phyloP scores from a whole-genome alignment of 1,284 basidiomycete genomes.

The Malassezia vespertilionis region DNA sequence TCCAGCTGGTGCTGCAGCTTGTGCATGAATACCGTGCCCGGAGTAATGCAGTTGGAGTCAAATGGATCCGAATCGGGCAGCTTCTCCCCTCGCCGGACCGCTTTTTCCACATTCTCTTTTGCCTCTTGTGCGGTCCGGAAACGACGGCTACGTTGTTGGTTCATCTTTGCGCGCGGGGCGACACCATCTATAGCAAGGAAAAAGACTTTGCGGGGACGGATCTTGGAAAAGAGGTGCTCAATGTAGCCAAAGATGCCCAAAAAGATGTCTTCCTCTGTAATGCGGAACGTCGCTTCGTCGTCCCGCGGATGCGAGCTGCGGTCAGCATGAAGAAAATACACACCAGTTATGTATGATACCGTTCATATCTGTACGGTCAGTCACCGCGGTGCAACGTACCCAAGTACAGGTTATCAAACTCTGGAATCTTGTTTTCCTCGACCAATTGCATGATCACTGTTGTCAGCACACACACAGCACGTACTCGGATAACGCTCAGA shows the following conservation, averaged over 20 bases:
- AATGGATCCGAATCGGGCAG: conserved; percentile 87
- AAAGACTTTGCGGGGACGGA: conserved; percentile 76
- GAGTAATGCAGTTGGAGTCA: conserved; percentile 98
- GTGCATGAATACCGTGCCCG: conserved; percentile 91
- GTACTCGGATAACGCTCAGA: conserved; percentile 79
- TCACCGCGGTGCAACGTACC: not conserved
- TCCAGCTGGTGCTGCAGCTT: conserved; percentile 77
- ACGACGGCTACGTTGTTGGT: conserved; percentile 72
- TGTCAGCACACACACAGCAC: conserved; percentile 61
- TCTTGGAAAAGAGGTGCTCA: conserved; percentile 90
- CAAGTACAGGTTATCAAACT: conserved; percentile 73
- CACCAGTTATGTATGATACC: conserved; percentile 72
- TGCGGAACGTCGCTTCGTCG: conserved; percentile 81
- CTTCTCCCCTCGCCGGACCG: conserved; percentile 75
- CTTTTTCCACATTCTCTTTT: conserved; percentile 73
- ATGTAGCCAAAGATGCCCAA: conserved; percentile 94
- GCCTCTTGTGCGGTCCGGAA: conserved; percentile 92
- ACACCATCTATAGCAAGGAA: conserved; percentile 98
- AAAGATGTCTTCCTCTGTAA: conserved; percentile 88
- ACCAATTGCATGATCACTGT: conserved; percentile 95
- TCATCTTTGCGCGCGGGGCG: conserved; percentile 98
- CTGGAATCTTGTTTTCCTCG: conserved; percentile 89
- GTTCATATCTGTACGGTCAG: conserved; percentile 68
- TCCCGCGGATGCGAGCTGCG: conserved; percentile 81
- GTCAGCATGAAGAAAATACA: conserved; percentile 51